Evolutionary conservation across 164 flowering plant species (phyloP).

Genomic region (Magnolia changhungtana): DNA sequence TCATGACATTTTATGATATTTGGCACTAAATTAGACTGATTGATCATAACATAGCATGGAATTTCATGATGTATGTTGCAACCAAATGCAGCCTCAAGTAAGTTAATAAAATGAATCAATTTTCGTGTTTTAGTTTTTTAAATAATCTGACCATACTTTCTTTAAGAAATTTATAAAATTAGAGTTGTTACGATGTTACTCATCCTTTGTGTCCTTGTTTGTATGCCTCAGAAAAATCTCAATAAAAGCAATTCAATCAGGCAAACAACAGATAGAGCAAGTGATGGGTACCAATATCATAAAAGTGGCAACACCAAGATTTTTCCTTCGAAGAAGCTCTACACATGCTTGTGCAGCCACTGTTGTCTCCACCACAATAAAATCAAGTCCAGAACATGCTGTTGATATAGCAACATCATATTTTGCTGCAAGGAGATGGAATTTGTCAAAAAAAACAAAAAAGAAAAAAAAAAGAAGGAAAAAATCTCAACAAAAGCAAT

Average conservation of each 20-base stretch:
- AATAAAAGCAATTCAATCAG: neutral
- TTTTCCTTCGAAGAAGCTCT: slow-evolving; percentile 71
- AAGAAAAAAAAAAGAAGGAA: neutral
- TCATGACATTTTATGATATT: too few relatives aligned
- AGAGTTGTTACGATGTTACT: neutral
- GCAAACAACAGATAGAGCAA: neutral
- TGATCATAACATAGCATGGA: too few relatives aligned
- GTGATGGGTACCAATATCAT: slow-evolving; percentile 79
- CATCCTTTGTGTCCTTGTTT: neutral
- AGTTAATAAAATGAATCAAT: too few relatives aligned
- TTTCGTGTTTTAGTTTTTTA: too few relatives aligned
- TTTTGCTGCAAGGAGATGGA: slow-evolving; percentile 60
- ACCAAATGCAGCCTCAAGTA: too few relatives aligned
- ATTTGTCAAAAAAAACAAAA: neutral
- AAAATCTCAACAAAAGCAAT: neutral
- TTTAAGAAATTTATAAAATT: too few relatives aligned
- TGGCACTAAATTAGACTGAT: too few relatives aligned
- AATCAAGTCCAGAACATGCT: slow-evolving; percentile 88
- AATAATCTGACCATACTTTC: too few relatives aligned
- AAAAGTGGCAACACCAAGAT: slow-evolving; percentile 94
- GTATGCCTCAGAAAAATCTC: neutral
- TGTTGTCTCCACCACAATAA: slow-evolving; percentile 92
- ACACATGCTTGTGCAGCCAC: slow-evolving; percentile 91
- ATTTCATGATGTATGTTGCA: too few relatives aligned
- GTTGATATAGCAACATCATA: slow-evolving; percentile 95